Evolutionary conservation across 2,329 filamentous ascomycete species (phyloP).

Genomic region (Xylaria sp.): DNA sequence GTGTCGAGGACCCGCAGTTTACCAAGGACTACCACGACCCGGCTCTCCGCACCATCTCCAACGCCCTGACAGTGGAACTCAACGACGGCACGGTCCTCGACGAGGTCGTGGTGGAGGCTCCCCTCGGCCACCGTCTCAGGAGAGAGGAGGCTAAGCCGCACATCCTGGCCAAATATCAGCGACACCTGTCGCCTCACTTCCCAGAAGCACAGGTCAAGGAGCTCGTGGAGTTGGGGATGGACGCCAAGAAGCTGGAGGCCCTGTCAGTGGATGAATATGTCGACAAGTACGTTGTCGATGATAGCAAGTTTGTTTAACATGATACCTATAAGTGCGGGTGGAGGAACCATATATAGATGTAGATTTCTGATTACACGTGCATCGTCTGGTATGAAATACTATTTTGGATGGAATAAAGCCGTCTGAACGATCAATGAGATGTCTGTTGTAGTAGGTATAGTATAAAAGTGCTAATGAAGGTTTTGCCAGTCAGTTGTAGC

Average conservation of each 20-base stretch:
- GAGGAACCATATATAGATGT: constrained; percentile 13
- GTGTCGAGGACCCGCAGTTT: constrained; percentile 95
- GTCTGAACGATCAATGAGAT: neutral
- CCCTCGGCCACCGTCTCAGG: constrained; percentile 88
- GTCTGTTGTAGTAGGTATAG: neutral
- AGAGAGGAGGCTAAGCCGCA: constrained; percentile 98
- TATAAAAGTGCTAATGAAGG: neutral
- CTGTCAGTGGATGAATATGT: constrained; percentile 94
- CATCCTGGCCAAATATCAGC: constrained; percentile 94
- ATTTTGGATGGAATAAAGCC: neutral
- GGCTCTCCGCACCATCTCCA: constrained; percentile 92
- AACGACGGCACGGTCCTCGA: constrained; percentile 93
- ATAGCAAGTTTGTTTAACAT: constrained; percentile 66
- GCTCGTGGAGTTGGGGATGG: constrained; percentile 81
- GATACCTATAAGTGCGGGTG: constrained; percentile 19
- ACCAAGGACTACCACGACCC: constrained; percentile 97
- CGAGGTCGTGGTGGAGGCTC: constrained; percentile 92
- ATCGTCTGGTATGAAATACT: constrained; percentile 1
- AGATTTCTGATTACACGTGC: constrained; percentile 2
- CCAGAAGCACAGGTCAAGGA: constrained; percentile 80
- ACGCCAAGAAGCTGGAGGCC: constrained; percentile 78
- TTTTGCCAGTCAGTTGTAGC: neutral
- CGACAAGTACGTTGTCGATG: constrained; percentile 71
- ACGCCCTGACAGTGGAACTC: constrained; percentile 92
- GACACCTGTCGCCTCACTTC: constrained; percentile 88